These are phyloP conservation scores for Alternaria panax DNA, from an alignment of 2,329 filamentous ascomycete species.

Conservation along the genomic window DNA sequence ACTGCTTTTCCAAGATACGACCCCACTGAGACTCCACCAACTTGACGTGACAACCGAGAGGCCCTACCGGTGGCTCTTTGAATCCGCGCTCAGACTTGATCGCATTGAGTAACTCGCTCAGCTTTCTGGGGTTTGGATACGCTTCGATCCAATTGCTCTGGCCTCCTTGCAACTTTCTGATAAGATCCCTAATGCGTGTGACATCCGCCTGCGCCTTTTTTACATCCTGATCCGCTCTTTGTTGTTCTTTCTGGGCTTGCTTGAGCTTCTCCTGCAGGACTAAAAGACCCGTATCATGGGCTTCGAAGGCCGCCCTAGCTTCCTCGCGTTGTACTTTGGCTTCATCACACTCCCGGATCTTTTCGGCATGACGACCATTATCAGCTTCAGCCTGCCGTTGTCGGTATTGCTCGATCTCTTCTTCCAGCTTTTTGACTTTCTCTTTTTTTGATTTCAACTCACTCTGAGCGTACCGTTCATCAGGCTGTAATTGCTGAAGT, in stretches of 20 bases:
- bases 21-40: conserved; percentile 84
- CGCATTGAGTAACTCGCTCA: conserved; percentile 69
- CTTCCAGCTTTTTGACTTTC: conserved; percentile 52
- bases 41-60: conserved; percentile 79
- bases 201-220: conserved; percentile 58
- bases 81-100: conserved; percentile 77
- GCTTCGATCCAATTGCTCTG: conserved; percentile 67
- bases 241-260: conserved; percentile 37
- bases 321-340: conserved; percentile 61
- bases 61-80: conserved; percentile 76
- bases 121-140: conserved; percentile 63
- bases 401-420: conserved; percentile 63
- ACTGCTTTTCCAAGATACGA: conserved; percentile 76
- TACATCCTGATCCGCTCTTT: conserved; percentile 31
- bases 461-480: conserved; percentile 71
- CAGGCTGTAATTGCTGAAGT: conserved; percentile 59
- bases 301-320: conserved; percentile 53
- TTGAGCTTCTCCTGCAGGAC: conserved; percentile 48
- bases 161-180: conserved; percentile 62
- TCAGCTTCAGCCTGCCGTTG: conserved; percentile 67
- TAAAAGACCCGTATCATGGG: conserved; percentile 50
- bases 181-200: conserved; percentile 58
- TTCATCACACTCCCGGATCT: conserved; percentile 65
- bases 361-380: conserved; percentile 72
- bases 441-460: conserved; percentile 63